Percentiles rank a stretch among this genome's conserved stretches.
phyloP scores from a whole-genome alignment of 2,329 filamentous ascomycete species.

The Ophiognomonia clavigignenti-juglandacearum region DNA sequence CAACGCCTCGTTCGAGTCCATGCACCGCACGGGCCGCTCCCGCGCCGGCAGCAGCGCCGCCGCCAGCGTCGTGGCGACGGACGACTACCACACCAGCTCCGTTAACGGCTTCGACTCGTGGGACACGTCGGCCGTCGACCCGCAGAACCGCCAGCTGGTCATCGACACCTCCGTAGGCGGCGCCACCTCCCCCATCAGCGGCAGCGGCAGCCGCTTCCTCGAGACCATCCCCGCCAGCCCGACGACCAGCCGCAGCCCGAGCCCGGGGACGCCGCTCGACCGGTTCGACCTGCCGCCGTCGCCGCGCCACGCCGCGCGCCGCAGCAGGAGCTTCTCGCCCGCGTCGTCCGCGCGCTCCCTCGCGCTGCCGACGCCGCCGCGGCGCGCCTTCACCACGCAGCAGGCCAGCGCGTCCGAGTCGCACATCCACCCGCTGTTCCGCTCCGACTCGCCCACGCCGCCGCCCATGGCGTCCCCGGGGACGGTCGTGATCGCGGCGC shows the following conservation, averaged over 20 bases:
- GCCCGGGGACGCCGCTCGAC: constrained; percentile 57
- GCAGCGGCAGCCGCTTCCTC: constrained; percentile 44
- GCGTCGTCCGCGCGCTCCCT: constrained; percentile 25
- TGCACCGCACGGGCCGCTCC: too few species aligned
- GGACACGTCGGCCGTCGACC: constrained; percentile 66
- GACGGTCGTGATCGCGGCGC: constrained; percentile 66
- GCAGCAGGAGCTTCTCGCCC: constrained; percentile 51
- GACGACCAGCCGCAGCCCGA: constrained; percentile 59
- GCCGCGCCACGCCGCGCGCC: constrained; percentile 24
- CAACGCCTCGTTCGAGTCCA: constrained; percentile 45
- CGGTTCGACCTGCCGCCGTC: constrained; percentile 45
- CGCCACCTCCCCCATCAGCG: constrained; percentile 39
- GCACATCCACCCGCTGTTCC: constrained; percentile 74
- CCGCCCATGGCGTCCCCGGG: constrained; percentile 63
- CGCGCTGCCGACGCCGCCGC: constrained; percentile 25
- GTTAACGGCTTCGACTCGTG: constrained; percentile 70
- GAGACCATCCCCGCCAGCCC: constrained; percentile 69
- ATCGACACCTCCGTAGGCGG: too few species aligned
- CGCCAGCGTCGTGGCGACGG: too few species aligned
- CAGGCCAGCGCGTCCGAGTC: constrained; percentile 47
- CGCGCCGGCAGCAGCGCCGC: constrained; percentile 34
- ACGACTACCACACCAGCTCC: constrained; percentile 29
- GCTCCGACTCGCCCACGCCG: constrained; percentile 64
- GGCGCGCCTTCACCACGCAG: constrained; percentile 26
- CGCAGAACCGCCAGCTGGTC: constrained; percentile 55